Evolutionary conservation across 2,329 filamentous ascomycete species (phyloP).

Genomic region (Ascochyta fabae): DNA sequence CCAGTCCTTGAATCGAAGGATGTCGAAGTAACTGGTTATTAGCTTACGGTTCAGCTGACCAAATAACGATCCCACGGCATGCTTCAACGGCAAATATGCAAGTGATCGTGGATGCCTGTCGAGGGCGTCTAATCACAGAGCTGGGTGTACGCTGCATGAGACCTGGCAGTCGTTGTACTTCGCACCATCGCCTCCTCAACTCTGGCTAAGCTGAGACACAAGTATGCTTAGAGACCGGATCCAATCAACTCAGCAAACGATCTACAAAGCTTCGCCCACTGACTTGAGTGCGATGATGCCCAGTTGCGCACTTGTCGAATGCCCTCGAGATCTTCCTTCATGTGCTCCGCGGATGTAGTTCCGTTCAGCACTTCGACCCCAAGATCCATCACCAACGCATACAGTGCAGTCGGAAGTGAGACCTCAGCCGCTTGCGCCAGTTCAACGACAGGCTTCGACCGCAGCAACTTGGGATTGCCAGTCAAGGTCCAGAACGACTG

Average conservation of each 20-base stretch:
- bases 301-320: slow-evolving; percentile 52
- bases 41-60: too few relatives aligned
- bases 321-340: slow-evolving; percentile 60
- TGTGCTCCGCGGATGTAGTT: slow-evolving; percentile 59
- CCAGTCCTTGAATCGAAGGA: too few relatives aligned
- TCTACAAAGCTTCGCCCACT: slow-evolving; percentile 52
- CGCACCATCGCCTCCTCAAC: too few relatives aligned
- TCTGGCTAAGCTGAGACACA: background rate
- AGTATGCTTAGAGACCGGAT: slow-evolving; percentile 25
- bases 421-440: slow-evolving; percentile 57
- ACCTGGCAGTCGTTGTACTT: too few relatives aligned
- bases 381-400: slow-evolving; percentile 62
- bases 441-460: slow-evolving; percentile 54
- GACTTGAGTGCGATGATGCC: slow-evolving; percentile 52
- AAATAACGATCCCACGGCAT: too few relatives aligned
- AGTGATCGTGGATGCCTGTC: too few relatives aligned
- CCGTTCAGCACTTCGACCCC: slow-evolving; percentile 62
- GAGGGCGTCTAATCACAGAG: too few relatives aligned
- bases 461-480: slow-evolving; percentile 61
- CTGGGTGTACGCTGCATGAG: too few relatives aligned
- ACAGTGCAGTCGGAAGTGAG: slow-evolving; percentile 58
- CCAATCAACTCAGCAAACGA: too few relatives aligned
- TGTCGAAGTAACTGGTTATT: too few relatives aligned
- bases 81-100: too few relatives aligned
- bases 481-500: slow-evolving; percentile 69